Base-by-base conservation (phyloP, 202 grass and related monocot species). In the Cymbopogon flexuosus region DNA sequence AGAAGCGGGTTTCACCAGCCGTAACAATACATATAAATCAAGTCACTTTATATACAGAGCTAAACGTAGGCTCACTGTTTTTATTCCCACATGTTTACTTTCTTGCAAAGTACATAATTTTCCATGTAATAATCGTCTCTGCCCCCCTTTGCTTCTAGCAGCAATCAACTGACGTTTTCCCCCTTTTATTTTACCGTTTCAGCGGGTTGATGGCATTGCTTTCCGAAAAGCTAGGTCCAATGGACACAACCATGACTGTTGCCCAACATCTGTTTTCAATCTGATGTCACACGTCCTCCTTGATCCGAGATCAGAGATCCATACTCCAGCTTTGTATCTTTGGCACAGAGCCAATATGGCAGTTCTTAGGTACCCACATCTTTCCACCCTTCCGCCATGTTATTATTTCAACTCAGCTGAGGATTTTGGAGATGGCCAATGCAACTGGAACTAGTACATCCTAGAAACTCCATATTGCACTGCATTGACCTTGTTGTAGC, bases 401-500 rank as follows among this genome's bases (percentile, higher is more conserved):
- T 87, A 79, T 75, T 86, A 33, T 27, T 86, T 90, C 54, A 63
- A 76, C 52, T 65, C 49, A 76, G 29, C 63, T 34, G 37, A 75
- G 70, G 36, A 79, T 60, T 59, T 80, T 39, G 56, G 75, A 83
- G 62, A 51, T 75, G 31, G 52, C n/a, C 67, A 63, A 67, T 70
- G 73, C 72, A 67, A 70, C 65, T 92, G 90, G 68, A 70, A 65
- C 79, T 92, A 94, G 70, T 92, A 90, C 94, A 94, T 97, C 81
- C 90, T 94, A 15, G 94, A 94, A 81, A 92, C 75, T 72, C 85
- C 88, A 75, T 90, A 94, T 51, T 92, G 94, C 85, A 83, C 87
- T 78, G 79, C 65, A 41, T 79, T 75, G 37, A 92, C 89, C 79
- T 91, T 97, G 73, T 88, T 89, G 66, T 83, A 91, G 42, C 77